These are phyloP conservation scores for Fusarium sarcochroum DNA, from an alignment of 2,329 filamentous ascomycete genomes.

Conservation along the genomic window DNA sequence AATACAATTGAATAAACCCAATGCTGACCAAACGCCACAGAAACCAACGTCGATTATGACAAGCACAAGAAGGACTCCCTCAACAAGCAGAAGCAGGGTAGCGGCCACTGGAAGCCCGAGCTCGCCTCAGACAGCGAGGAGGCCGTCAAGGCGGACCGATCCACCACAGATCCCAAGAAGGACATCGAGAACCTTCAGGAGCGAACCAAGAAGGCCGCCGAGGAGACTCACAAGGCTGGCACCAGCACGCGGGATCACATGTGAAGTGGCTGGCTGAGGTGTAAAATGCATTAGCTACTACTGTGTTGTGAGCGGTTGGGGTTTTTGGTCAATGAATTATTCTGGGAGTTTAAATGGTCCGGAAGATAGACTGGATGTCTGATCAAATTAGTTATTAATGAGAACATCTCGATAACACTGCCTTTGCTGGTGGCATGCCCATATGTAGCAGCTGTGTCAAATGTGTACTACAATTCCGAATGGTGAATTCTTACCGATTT, in stretches of 20 bases:
- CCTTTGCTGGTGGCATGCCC: neutral
- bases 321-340: constrained; percentile 10
- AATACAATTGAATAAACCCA: neutral
- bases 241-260: constrained; percentile 64
- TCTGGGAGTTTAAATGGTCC: constrained; percentile 25
- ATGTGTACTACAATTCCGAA: no score
- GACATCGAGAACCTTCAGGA: constrained; percentile 68
- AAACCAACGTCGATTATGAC: constrained; percentile 61
- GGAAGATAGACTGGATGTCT: constrained; percentile 21
- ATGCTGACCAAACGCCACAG: constrained; percentile 36
- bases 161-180: constrained; percentile 49
- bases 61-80: constrained; percentile 73
- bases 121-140: constrained; percentile 86
- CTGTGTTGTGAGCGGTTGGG: neutral
- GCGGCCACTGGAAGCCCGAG: constrained; percentile 82
- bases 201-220: constrained; percentile 67
- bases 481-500: neutral
- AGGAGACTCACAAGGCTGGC: constrained; percentile 62
- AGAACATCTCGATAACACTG: constrained; percentile 11
- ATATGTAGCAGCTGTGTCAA: no score
- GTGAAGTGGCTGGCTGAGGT: constrained; percentile 47
- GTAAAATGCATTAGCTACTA: neutral
- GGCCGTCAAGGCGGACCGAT: constrained; percentile 77
- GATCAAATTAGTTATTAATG: constrained; percentile 30
- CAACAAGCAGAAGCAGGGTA: constrained; percentile 77